Conservation (phyloP, 805 yeast genomes). For the Tanozyma kutaoensis region DNA sequence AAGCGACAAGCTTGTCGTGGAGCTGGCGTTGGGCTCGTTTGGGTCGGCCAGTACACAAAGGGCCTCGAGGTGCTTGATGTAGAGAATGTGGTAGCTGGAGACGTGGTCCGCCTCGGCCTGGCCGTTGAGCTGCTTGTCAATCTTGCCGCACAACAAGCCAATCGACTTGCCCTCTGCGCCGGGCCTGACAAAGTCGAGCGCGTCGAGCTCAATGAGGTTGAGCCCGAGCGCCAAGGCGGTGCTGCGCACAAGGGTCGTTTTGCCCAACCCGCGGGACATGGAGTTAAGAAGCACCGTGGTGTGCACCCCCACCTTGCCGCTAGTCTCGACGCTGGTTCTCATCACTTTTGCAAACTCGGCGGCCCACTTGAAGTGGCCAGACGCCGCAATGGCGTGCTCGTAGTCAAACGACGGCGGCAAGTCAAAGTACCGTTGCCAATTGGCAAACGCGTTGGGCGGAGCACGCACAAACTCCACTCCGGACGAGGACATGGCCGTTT, state of each 20-base stretch:
- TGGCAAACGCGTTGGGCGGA: slow-evolving; percentile 18
- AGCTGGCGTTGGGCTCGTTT: slow-evolving; percentile 29
- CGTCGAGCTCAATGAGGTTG: slow-evolving; percentile 56
- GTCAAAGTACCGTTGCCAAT: slow-evolving; percentile 35
- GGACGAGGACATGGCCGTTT: slow-evolving; percentile 57
- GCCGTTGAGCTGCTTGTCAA: slow-evolving; percentile 33
- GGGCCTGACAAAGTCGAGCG: slow-evolving; percentile 49
- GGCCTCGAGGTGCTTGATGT: slow-evolving; percentile 62
- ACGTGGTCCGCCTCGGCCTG: slow-evolving; percentile 24
- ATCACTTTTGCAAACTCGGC: slow-evolving; percentile 39
- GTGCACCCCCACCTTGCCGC: slow-evolving; percentile 25
- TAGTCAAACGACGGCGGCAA: slow-evolving; percentile 27
- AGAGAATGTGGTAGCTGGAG: slow-evolving; percentile 29
- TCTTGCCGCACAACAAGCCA: slow-evolving; percentile 63
- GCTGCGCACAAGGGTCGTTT: slow-evolving; percentile 46
- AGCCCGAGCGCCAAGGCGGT: slow-evolving; percentile 48
- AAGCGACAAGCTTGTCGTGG: slow-evolving; percentile 30
- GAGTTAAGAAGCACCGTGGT: slow-evolving; percentile 61
- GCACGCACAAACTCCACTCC: slow-evolving; percentile 36
- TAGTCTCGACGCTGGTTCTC: slow-evolving; percentile 29
- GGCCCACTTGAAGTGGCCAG: slow-evolving; percentile 32
- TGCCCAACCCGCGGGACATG: slow-evolving; percentile 67
- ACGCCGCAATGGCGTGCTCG: slow-evolving; percentile 4
- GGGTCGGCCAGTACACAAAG: slow-evolving; percentile 57
- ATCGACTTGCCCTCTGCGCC: slow-evolving; percentile 70